Base-by-base conservation (phyloP, 1,139 yeast species). In the Zygotorulaspora mrakii region DNA sequence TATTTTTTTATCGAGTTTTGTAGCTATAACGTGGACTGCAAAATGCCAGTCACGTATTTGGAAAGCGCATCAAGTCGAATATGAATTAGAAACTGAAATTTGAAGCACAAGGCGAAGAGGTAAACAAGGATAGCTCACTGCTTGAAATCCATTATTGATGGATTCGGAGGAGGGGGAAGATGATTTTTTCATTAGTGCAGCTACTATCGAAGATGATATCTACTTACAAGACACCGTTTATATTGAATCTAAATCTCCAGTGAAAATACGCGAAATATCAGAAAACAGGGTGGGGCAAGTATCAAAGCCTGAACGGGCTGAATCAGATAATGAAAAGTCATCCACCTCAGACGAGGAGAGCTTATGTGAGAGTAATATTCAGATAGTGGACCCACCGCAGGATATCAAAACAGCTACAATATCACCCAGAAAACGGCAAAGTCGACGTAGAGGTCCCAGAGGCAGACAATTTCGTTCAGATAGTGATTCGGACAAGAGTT, bases 121-220 rank as follows among this genome's bases (percentile, higher is more conserved):
- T 20, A 20, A 20, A 9, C 9, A 20, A 6, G 9, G 9, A 6
- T 6, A 20, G 6, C 9, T 16, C 23, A 17, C 14, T 18, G 34
- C 17, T 10, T 26, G 11, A 4, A 21, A 17, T 18, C 14, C 11
- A 10, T 13, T 20, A 11, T 12, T 4, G 23, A 23, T 21, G 26
- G 40, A 40, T 20, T 39, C 32, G 8, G 48, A 45, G 27, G 47
- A 33, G 2, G 42, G 39, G 7, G 54, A 50, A 16, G 55, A 48
- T 33, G 53, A 47, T 29, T 48, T 52, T 40, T 50, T 52, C 35
- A 47, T 43, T 41, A 48, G 40, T 9, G 43, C 40, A 24, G 31
- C 38, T 9, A 32, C 7, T 16, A 39, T 34, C 8, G 46, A 40
- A 18, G 43, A 43, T 22, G 46, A 43, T 23, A 20, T 10, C 11